Evolutionary conservation across 805 yeast species (phyloP).

Genomic region (Allodekkera sacchari): DNA sequence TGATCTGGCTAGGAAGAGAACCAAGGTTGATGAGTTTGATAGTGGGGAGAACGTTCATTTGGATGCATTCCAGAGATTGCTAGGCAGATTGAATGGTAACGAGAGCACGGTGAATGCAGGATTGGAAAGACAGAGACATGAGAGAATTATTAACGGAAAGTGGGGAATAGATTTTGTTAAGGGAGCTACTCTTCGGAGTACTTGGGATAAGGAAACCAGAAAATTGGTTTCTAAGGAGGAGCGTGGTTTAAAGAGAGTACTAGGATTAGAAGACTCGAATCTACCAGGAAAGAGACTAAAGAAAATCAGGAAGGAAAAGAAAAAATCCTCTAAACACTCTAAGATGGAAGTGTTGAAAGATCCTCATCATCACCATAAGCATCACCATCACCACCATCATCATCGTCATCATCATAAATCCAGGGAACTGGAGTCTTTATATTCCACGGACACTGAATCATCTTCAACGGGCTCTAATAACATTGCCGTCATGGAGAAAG

Average conservation of each 20-base stretch:
- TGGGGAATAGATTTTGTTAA: slow-evolving; percentile 84
- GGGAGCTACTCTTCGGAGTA: slow-evolving; percentile 77
- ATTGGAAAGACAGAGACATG: slow-evolving; percentile 59
- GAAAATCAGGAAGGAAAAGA: slow-evolving; percentile 1
- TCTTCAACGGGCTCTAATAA: neutral
- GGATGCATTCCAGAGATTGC: slow-evolving; percentile 84
- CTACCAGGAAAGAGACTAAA: slow-evolving; percentile 14
- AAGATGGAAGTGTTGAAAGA: no score
- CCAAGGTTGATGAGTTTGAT: slow-evolving; percentile 59
- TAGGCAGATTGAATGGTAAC: slow-evolving; percentile 85
- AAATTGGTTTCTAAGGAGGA: slow-evolving; percentile 17
- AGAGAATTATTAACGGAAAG: slow-evolving; percentile 69
- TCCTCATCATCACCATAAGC: slow-evolving; percentile 2
- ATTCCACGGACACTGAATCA: neutral
- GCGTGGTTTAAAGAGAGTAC: slow-evolving; percentile 13
- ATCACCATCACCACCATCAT: no score
- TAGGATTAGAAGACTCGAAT: slow-evolving; percentile 15
- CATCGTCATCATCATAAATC: neutral
- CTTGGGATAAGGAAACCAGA: slow-evolving; percentile 62
- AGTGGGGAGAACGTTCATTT: slow-evolving; percentile 83
- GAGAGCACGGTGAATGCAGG: slow-evolving; percentile 58
- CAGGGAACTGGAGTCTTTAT: neutral
- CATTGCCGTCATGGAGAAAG: neutral
- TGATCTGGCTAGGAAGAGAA: slow-evolving; percentile 38
- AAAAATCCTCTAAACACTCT: no score